Conservation (phyloP, 2,329 filamentous ascomycete species). For the Cordyceps militaris region DNA sequence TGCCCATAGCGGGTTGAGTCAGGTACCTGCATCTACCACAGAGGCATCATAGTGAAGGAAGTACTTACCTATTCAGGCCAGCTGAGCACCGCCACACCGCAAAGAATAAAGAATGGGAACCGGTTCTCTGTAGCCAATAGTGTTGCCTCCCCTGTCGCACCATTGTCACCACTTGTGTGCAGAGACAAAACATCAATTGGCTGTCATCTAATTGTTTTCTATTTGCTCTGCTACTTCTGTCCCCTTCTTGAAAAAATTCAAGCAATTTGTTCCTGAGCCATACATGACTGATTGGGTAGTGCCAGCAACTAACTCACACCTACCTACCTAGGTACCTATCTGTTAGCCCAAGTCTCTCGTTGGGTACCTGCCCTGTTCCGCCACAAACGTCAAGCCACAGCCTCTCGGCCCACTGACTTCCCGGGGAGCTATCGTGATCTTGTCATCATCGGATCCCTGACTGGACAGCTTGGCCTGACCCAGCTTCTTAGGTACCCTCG, state of each 20-base stretch:
- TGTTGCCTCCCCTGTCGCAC: neutral
- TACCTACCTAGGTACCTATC: too few species aligned
- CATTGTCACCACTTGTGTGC: neutral
- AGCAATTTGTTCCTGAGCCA: neutral
- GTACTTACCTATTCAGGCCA: neutral
- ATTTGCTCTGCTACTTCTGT: neutral
- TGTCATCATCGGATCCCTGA: neutral
- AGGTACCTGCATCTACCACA: neutral
- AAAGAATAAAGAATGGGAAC: too few species aligned
- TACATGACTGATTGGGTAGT: neutral
- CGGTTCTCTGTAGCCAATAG: too few species aligned
- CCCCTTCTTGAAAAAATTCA: neutral
- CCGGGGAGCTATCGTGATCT: neutral
- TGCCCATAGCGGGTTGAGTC: neutral
- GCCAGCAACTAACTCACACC: neutral
- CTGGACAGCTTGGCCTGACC: neutral
- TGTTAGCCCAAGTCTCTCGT: neutral
- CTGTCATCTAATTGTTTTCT: neutral
- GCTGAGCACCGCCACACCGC: neutral
- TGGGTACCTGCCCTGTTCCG: neutral
- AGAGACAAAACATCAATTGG: neutral
- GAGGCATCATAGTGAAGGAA: neutral
- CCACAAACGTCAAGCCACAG: neutral
- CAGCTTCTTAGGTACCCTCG: too few species aligned
- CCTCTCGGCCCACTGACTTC: neutral